phyloP scores from a whole-genome alignment of 2,329 filamentous ascomycete species.

The Meredithiella fracta region DNA sequence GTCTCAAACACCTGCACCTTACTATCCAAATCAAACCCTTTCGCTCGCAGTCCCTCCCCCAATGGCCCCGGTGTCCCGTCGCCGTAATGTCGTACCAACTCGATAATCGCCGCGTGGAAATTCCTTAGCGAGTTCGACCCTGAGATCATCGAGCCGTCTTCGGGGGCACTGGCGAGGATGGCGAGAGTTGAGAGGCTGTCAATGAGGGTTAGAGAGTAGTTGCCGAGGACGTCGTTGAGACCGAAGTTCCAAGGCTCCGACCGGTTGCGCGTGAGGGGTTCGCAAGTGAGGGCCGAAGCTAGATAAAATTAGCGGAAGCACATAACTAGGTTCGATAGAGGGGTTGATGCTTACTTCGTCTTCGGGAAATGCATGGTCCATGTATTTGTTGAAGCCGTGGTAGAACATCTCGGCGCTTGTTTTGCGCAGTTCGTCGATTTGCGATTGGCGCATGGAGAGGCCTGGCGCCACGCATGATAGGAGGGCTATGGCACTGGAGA shows the following conservation, averaged over 20 bases:
- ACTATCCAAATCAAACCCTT: slow-evolving; percentile 86
- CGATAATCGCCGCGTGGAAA: slow-evolving; percentile 66
- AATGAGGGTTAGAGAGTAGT: slow-evolving; percentile 90
- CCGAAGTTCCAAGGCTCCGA: slow-evolving; percentile 66
- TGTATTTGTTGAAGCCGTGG: slow-evolving; percentile 92
- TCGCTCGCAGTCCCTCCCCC: slow-evolving; percentile 54
- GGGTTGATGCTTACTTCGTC: slow-evolving; percentile 47
- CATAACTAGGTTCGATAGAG: neutral
- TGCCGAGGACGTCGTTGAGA: slow-evolving; percentile 87
- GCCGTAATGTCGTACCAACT: slow-evolving; percentile 69
- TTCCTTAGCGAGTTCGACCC: slow-evolving; percentile 39
- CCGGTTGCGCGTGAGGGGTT: slow-evolving; percentile 67
- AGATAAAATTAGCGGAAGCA: slow-evolving; percentile 10
- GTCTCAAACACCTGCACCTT: slow-evolving; percentile 99
- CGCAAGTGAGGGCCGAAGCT: slow-evolving; percentile 71
- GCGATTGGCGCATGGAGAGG: slow-evolving; percentile 37
- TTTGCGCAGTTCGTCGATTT: slow-evolving; percentile 37
- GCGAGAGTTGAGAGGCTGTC: slow-evolving; percentile 90
- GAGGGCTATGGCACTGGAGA: neutral
- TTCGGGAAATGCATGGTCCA: slow-evolving; percentile 84
- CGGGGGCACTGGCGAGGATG: slow-evolving; percentile 64
- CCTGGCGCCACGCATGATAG: slow-evolving; percentile 27
- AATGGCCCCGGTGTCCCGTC: slow-evolving; percentile 56
- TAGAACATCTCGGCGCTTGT: slow-evolving; percentile 74
- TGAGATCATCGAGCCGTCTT: slow-evolving; percentile 18